Conservation (phyloP, 805 yeast species). For the Saccharomycopsis sp. region DNA sequence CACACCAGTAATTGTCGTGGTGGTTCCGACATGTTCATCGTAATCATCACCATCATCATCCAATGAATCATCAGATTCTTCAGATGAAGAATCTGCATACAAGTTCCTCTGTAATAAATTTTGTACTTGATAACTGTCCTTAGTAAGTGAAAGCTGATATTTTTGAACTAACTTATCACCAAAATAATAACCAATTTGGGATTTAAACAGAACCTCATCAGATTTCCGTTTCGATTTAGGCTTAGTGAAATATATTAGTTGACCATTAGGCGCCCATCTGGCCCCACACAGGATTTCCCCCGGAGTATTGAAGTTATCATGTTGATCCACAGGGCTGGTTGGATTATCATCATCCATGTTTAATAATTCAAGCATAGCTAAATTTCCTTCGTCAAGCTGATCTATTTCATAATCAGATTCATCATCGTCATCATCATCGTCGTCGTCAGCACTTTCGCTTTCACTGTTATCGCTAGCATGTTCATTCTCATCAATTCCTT, state of each 20-base stretch:
- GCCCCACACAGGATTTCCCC: constrained; percentile 19
- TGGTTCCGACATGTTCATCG: constrained; percentile 27
- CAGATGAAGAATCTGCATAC: not conserved
- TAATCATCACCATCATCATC: constrained; percentile 30
- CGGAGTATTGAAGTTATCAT: constrained; percentile 14
- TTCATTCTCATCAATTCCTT: not conserved
- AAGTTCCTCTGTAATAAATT: constrained; percentile 3
- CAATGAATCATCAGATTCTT: constrained; percentile 28
- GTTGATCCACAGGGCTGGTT: too few relatives aligned
- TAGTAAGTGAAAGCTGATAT: constrained; percentile 1
- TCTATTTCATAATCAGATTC: constrained; percentile 26
- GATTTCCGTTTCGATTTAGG: constrained; percentile 7
- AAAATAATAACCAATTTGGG: not conserved
- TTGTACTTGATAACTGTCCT: not conserved
- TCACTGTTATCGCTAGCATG: constrained; percentile 7
- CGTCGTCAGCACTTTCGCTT: constrained; percentile 10
- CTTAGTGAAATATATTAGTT: constrained; percentile 18
- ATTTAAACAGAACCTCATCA: constrained; percentile 1
- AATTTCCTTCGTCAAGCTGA: not conserved
- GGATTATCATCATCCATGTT: not conserved
- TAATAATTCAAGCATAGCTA: not conserved
- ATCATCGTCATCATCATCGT: constrained; percentile 23
- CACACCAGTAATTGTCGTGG: constrained; percentile 28
- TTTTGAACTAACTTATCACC: constrained; percentile 4
- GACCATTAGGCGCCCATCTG: constrained; percentile 22